phyloP scores from a whole-genome alignment of 768 basidiomycete species.

The Agaricus sinodeliciosus region DNA sequence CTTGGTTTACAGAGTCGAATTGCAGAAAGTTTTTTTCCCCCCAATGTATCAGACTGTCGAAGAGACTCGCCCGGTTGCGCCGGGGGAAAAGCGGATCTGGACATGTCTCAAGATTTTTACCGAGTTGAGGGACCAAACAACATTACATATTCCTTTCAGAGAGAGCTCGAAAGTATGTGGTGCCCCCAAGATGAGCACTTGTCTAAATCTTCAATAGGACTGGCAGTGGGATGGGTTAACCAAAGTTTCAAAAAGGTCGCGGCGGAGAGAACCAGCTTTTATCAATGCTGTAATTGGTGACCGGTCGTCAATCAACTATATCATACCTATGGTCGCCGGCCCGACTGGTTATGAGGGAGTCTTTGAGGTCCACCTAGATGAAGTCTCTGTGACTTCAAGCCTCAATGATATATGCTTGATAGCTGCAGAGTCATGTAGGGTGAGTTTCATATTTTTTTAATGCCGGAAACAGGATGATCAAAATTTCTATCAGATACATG shows the following conservation, averaged over 20 bases:
- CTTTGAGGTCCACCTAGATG: constrained; percentile 78
- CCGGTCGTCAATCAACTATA: constrained; percentile 80
- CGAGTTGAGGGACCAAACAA: constrained; percentile 72
- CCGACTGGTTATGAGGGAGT: constrained; percentile 71
- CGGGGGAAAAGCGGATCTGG: constrained; percentile 81
- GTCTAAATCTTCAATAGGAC: constrained; percentile 40
- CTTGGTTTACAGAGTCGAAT: constrained; percentile 43
- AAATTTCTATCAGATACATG: constrained; percentile 44
- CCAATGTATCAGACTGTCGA: constrained; percentile 61
- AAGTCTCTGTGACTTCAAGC: constrained; percentile 71
- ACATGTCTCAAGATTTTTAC: constrained; percentile 75
- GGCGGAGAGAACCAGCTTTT: constrained; percentile 59
- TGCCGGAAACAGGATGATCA: constrained; percentile 2
- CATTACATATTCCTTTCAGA: constrained; percentile 81
- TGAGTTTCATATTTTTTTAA: constrained; percentile 25
- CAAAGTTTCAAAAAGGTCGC: constrained; percentile 40
- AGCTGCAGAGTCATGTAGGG: constrained; percentile 71
- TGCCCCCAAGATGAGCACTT: not conserved
- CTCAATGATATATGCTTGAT: constrained; percentile 83
- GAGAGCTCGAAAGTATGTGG: constrained; percentile 75
- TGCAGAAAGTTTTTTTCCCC: constrained; percentile 84
- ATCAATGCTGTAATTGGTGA: constrained; percentile 73
- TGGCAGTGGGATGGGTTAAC: constrained; percentile 84
- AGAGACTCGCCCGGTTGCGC: constrained; percentile 49
- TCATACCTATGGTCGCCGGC: constrained; percentile 74